phyloP scores from a whole-genome alignment of 768 basidiomycete genomes.

The Coprinopsis cinerea region DNA sequence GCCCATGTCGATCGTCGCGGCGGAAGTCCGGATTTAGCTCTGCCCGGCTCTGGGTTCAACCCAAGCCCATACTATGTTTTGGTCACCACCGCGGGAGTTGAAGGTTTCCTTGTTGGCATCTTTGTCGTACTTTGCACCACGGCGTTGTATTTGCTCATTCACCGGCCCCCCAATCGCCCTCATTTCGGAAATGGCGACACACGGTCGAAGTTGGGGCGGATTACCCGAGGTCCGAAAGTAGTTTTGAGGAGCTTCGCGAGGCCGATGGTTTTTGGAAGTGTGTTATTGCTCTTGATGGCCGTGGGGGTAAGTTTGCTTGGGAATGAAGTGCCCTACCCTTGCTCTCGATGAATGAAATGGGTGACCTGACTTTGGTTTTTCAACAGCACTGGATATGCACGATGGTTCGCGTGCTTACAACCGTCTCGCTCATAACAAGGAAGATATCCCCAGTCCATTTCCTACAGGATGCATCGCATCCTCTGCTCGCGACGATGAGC shows the following conservation, averaged over 20 bases:
- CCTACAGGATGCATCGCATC: neutral
- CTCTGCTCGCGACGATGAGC: neutral
- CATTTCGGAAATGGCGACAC: neutral
- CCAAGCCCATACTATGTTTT: neutral
- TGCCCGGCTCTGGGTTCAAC: neutral
- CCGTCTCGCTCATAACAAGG: neutral
- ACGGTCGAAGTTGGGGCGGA: neutral
- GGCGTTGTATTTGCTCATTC: conserved; percentile 1
- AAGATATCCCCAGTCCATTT: neutral
- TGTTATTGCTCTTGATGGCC: conserved; percentile 5
- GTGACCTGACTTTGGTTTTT: neutral
- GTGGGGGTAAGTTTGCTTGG: conserved; percentile 8
- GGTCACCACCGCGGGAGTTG: conserved; percentile 2
- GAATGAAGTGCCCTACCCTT: no score
- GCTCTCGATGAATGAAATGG: no score
- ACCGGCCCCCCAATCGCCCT: neutral
- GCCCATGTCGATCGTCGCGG: no score
- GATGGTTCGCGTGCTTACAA: conserved; percentile 3
- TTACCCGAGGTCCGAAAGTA: no score
- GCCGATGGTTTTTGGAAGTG: conserved; percentile 5
- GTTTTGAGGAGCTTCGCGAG: neutral
- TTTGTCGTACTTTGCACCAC: conserved; percentile 2
- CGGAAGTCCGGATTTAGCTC: no score
- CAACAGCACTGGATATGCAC: conserved; percentile 9
- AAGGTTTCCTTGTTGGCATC: conserved; percentile 5